Conservation (phyloP, 2,329 filamentous ascomycete genomes). For the Botrytis squamosa region DNA sequence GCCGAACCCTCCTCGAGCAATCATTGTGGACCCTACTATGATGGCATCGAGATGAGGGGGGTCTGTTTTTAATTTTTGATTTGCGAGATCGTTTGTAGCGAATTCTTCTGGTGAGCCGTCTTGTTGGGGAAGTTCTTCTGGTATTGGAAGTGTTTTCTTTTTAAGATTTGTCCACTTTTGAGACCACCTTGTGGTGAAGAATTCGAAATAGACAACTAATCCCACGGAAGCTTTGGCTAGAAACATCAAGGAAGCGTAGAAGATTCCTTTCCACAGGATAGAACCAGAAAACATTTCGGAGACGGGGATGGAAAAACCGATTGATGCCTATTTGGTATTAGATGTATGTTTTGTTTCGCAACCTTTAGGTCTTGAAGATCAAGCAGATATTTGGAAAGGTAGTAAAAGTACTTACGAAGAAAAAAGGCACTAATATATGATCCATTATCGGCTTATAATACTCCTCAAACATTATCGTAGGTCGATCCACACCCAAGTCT, state of each 20-base stretch:
- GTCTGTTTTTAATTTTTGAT: not conserved
- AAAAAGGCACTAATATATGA: constrained; percentile 55
- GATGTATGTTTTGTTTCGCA: not conserved
- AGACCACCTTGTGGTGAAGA: constrained; percentile 10
- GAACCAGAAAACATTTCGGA: constrained; percentile 6
- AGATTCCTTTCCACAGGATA: constrained; percentile 63
- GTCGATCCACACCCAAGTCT: not conserved
- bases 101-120: not conserved
- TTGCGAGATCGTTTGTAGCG: not conserved
- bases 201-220: constrained; percentile 34
- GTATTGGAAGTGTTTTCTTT: not conserved
- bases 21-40: constrained; percentile 54
- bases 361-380: rapidly evolving
- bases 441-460: constrained; percentile 38
- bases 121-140: not conserved
- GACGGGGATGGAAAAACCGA: constrained; percentile 19
- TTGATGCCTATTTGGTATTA: constrained; percentile 5
- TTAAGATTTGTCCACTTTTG: not conserved
- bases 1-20: constrained; percentile 74
- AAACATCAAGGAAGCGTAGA: constrained; percentile 45
- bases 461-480: constrained; percentile 30
- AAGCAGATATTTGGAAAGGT: too few species aligned
- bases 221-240: constrained; percentile 52
- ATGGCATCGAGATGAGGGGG: constrained; percentile 27
- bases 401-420: constrained; percentile 53